Conservation (phyloP, 371 early-diverging fungal genomes). For the Mucor saturninus region DNA sequence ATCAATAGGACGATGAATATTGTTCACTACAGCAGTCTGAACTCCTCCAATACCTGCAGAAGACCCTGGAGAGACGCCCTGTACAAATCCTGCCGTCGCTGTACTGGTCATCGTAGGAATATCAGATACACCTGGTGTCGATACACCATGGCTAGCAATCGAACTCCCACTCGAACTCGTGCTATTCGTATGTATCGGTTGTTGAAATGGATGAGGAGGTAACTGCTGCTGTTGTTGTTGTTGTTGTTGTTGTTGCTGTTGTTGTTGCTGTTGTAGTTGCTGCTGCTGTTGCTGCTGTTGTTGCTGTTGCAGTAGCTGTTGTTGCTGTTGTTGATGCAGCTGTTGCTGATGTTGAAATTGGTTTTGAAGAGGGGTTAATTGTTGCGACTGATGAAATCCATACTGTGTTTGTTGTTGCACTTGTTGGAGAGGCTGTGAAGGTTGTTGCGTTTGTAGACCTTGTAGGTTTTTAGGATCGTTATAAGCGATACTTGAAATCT, state of each 20-base stretch:
- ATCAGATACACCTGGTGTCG: conserved; percentile 36
- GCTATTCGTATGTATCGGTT: conserved; percentile 39
- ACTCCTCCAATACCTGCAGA: conserved; percentile 20
- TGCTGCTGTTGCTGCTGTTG: not conserved
- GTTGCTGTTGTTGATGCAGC: not conserved
- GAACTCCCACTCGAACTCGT: conserved; percentile 45
- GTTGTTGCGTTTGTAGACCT: conserved; percentile 16
- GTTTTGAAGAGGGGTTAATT: conserved; percentile 11
- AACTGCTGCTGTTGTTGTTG: conserved; percentile 3
- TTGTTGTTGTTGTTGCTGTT: not conserved
- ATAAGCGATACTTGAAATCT: conserved; percentile 29
- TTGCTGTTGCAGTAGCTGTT: not conserved
- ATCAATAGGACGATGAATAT: conserved; percentile 45
- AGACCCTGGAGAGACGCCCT: conserved; percentile 36
- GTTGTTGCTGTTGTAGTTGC: not conserved
- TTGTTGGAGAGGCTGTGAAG: not conserved
- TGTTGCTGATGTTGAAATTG: conserved; percentile 9
- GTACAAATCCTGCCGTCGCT: conserved; percentile 12
- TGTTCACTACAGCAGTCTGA: conserved; percentile 13
- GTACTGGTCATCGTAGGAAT: conserved; percentile 19
- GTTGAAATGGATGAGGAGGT: conserved; percentile 15
- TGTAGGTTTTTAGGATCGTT: conserved; percentile 5
- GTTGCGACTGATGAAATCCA: conserved; percentile 2
- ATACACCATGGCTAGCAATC: conserved; percentile 38
- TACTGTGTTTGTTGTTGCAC: conserved; percentile 8